phyloP scores from a whole-genome alignment of 2,329 filamentous ascomycete genomes.

The Apiospora sp. region DNA sequence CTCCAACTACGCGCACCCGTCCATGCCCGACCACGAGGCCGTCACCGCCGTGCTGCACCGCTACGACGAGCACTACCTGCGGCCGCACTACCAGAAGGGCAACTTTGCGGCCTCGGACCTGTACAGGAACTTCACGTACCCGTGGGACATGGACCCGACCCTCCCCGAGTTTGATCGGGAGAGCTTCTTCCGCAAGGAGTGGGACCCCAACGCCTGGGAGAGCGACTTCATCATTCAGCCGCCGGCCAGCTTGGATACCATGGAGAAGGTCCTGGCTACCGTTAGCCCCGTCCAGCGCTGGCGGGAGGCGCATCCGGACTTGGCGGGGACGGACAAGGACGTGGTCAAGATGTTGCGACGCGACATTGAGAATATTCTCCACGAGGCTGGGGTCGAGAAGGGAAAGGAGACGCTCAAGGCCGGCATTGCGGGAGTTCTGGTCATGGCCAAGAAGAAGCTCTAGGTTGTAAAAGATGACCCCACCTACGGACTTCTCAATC shows the following conservation, averaged over 20 bases:
- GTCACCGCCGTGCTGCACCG: slow-evolving; percentile 10
- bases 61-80: slow-evolving; percentile 38
- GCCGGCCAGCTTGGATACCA: slow-evolving; percentile 33
- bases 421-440: slow-evolving; percentile 6
- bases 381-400: slow-evolving; percentile 45
- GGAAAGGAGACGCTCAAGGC: slow-evolving; percentile 43
- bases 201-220: slow-evolving; percentile 43
- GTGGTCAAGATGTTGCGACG: slow-evolving; percentile 41
- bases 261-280: slow-evolving; percentile 42
- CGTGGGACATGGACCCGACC: slow-evolving; percentile 53
- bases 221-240: slow-evolving; percentile 26
- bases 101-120: slow-evolving; percentile 50
- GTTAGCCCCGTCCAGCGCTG: slow-evolving; percentile 48
- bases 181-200: slow-evolving; percentile 51
- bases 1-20: slow-evolving; percentile 21
- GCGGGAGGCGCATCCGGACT: slow-evolving; percentile 48
- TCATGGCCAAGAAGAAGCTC: slow-evolving; percentile 26
- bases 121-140: slow-evolving; percentile 55
- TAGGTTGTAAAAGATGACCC: neutral
- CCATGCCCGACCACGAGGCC: slow-evolving; percentile 45
- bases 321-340: slow-evolving; percentile 46
- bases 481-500: neutral
- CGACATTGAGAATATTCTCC: slow-evolving; percentile 35
- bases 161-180: slow-evolving; percentile 48
- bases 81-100: slow-evolving; percentile 49